These are phyloP conservation scores for Collybia mongolica DNA, from an alignment of 768 basidiomycete genomes.

Conservation along the genomic window DNA sequence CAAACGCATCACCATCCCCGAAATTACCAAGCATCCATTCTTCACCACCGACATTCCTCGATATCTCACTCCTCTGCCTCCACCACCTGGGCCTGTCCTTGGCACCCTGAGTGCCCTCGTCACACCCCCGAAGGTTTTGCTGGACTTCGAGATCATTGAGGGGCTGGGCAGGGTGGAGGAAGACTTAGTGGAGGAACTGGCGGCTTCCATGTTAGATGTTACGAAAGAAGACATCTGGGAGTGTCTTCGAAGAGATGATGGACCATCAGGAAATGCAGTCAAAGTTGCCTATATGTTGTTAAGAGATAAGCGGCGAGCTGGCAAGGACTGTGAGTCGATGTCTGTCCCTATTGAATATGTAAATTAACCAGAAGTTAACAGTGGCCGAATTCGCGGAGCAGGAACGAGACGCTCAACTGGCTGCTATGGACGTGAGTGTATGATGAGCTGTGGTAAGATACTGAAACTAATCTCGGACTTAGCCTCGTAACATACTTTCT, in stretches of 20 bases:
- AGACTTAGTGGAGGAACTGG: constrained; percentile 83
- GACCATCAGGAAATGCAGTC: constrained; percentile 85
- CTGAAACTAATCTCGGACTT: constrained; percentile 9
- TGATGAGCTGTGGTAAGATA: constrained; percentile 6
- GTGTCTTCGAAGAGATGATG: constrained; percentile 79
- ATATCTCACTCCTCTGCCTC: constrained; percentile 84
- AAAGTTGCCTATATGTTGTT: constrained; percentile 96
- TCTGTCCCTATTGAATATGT: neutral
- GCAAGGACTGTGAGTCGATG: constrained; percentile 75
- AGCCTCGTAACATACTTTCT: constrained; percentile 74
- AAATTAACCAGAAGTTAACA: constrained; percentile 22
- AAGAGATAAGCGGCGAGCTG: constrained; percentile 81
- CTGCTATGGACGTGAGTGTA: constrained; percentile 72
- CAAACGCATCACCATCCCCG: constrained; percentile 90
- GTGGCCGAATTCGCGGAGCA: constrained; percentile 81
- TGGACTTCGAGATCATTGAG: constrained; percentile 86
- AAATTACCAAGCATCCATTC: constrained; percentile 90
- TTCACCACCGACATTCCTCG: constrained; percentile 82
- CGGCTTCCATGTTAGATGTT: constrained; percentile 67
- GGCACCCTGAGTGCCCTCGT: constrained; percentile 74
- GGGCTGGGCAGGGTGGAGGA: constrained; percentile 92
- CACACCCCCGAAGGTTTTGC: constrained; percentile 55
- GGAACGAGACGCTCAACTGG: constrained; percentile 79
- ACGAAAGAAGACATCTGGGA: constrained; percentile 87
- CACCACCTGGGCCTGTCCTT: constrained; percentile 72